phyloP scores from a whole-genome alignment of 1,139 yeast species.

The Hansenula lynferdii region DNA sequence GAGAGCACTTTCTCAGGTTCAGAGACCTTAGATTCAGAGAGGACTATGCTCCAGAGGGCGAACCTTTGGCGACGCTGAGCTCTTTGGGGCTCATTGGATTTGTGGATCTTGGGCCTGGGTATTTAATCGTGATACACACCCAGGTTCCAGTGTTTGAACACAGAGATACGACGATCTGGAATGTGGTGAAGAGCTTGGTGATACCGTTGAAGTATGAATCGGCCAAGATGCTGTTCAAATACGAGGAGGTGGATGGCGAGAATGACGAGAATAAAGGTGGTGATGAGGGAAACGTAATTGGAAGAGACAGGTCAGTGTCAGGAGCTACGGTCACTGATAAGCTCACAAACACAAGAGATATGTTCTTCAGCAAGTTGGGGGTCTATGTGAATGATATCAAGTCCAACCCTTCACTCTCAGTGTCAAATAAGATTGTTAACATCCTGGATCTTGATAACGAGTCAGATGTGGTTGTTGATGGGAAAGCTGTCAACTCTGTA shows the following conservation, averaged over 20 bases:
- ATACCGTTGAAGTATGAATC: slow-evolving; percentile 23
- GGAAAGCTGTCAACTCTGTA: slow-evolving; percentile 11
- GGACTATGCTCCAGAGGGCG: background rate
- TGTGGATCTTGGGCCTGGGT: slow-evolving; percentile 24
- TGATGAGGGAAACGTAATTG: background rate
- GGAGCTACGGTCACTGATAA: slow-evolving; percentile 4
- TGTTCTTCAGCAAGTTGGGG: slow-evolving; percentile 21
- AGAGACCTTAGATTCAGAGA: background rate
- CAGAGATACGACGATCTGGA: slow-evolving; percentile 14
- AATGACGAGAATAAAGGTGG: background rate
- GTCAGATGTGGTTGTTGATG: background rate
- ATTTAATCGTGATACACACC: slow-evolving; percentile 21
- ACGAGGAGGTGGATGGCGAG: background rate
- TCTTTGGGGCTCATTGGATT: slow-evolving; percentile 21
- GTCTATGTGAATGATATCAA: slow-evolving; percentile 21
- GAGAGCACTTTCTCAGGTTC: slow-evolving; percentile 2
- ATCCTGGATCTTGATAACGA: slow-evolving; percentile 4
- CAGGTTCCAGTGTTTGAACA: slow-evolving; percentile 12
- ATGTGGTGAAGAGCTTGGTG: slow-evolving; percentile 19
- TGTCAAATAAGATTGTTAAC: slow-evolving; percentile 12
- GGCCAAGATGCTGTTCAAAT: slow-evolving; percentile 10
- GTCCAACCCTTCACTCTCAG: slow-evolving; percentile 18
- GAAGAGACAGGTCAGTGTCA: background rate
- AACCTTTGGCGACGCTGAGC: slow-evolving; percentile 2
- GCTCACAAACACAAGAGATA: slow-evolving; percentile 11